phyloP scores from a whole-genome alignment of 371 early-diverging fungal species.

The Phascolomyces articulosus region DNA sequence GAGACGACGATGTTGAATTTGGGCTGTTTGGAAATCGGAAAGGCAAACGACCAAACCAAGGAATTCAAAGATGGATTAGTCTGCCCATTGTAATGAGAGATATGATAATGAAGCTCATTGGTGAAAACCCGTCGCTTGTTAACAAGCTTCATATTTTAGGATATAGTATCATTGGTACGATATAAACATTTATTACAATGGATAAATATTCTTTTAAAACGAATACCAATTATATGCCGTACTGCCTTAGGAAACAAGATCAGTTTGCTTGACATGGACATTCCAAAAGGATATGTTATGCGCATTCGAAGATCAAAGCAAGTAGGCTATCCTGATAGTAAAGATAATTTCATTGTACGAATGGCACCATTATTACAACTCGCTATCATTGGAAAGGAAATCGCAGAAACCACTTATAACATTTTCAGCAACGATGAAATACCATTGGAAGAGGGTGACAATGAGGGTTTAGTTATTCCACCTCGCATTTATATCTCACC shows the following conservation, averaged over 20 bases:
- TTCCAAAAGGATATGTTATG: constrained; percentile 2
- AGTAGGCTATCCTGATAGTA: constrained; percentile 2
- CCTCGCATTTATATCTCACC: not conserved
- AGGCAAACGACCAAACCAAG: not conserved
- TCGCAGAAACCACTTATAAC: not conserved
- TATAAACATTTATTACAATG: too few species aligned
- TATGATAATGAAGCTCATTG: constrained; percentile 3
- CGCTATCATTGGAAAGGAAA: constrained; percentile 2
- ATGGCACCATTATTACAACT: constrained; percentile 10
- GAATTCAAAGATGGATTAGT: constrained; percentile 7
- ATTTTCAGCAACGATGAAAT: not conserved
- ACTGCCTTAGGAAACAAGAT: not conserved
- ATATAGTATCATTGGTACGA: constrained; percentile 7
- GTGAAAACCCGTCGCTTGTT: not conserved
- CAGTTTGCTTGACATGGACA: constrained; percentile 7
- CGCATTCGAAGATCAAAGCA: constrained; percentile 5
- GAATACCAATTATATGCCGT: not conserved
- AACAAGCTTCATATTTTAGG: constrained; percentile 3
- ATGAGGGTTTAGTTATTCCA: not conserved
- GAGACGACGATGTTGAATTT: not conserved
- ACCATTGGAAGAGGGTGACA: not conserved
- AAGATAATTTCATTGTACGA: not conserved
- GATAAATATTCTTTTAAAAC: not conserved
- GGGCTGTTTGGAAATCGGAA: constrained; percentile 11
- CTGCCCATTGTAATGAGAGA: constrained; percentile 8